Conservation (phyloP, 129 eudicot genomes). For the Mikania micrantha region DNA sequence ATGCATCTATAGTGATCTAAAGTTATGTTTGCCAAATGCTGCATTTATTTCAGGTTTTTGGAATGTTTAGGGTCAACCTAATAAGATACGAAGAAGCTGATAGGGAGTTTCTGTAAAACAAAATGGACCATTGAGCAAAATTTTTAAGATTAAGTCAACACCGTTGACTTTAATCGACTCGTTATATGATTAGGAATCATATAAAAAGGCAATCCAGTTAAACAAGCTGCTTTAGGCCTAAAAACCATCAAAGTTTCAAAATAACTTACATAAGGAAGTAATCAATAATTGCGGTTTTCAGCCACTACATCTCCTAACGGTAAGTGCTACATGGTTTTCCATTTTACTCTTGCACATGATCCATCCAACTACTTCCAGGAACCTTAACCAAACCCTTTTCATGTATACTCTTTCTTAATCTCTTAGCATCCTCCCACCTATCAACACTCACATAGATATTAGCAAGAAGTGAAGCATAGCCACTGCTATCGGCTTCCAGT, state of each 20-base stretch:
- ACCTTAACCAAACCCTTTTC: constrained; percentile 32
- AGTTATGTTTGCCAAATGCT: not conserved
- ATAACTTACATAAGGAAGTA: no score
- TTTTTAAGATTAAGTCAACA: no score
- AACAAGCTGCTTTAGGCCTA: not conserved
- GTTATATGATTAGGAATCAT: not conserved
- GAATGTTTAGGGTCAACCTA: not conserved
- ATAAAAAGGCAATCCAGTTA: not conserved
- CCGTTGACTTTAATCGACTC: not conserved
- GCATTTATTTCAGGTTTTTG: no score
- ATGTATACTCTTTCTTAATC: constrained; percentile 25
- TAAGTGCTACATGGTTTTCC: not conserved
- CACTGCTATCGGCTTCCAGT: constrained; percentile 26
- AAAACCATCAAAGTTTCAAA: not conserved
- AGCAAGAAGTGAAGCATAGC: constrained; percentile 40
- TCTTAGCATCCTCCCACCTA: constrained; percentile 48
- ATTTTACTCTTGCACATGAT: constrained; percentile 6
- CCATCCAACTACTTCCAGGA: constrained; percentile 51
- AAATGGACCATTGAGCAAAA: not conserved
- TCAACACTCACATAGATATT: constrained; percentile 37
- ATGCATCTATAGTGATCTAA: not conserved
- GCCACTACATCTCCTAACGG: not conserved
- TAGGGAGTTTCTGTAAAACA: not conserved
- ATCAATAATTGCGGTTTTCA: not conserved
- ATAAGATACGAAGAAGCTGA: not conserved